Evolutionary conservation across 495 filamentous ascomycete species (phyloP), one percentile per base, ranked within the genome.

Genomic region (Penicillium maclennaniae): DNA sequence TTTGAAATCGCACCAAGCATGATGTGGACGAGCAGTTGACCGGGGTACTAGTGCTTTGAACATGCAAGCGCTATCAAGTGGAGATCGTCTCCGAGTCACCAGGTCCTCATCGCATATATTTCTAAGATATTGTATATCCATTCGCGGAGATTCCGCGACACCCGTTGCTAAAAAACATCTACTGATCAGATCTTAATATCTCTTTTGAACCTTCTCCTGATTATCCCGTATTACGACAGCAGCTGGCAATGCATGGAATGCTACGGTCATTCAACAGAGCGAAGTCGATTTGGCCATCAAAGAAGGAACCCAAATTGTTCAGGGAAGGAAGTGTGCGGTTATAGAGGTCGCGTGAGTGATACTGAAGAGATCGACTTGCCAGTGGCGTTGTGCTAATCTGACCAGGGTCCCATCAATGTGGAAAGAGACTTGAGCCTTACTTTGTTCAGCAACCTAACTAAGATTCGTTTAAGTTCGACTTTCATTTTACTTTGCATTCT

Each of bases 171-270:
- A 56, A 31, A 31, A 12, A n/a, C 8, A 3, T 34, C 9, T 34
- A n/a, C 27, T 31, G 88, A 55, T 2, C 23, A 63, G 61, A 63
- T 51, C 77, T 95, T 51, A 91, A 92, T 59, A 91, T 95, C 65
- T 84, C 80, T 5, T 91, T 95, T 61, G 80, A 79, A 12, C 90
- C 90, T 0, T 79, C 79, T 1, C 91, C 90, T 0, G 89, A 95
- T 62, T 95, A 90, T 62, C 75, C 86, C 0, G 90, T 17, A 95
- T 95, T 55, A 91, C 90, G 0, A 84, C 88, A 69, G 90, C 89
- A 6, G 88, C 90, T 27, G 61, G 61, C 12, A 50, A 51, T 39
- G 61, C 61, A 1, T 63, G 61, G 61, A 51, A 51, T 7, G 55
- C 51, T 10, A 61, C 58, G 3, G 49, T 63, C n/a, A 58, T 39